Base-by-base conservation (phyloP, 164 flowering plant species). In the Umbellularia californica region DNA sequence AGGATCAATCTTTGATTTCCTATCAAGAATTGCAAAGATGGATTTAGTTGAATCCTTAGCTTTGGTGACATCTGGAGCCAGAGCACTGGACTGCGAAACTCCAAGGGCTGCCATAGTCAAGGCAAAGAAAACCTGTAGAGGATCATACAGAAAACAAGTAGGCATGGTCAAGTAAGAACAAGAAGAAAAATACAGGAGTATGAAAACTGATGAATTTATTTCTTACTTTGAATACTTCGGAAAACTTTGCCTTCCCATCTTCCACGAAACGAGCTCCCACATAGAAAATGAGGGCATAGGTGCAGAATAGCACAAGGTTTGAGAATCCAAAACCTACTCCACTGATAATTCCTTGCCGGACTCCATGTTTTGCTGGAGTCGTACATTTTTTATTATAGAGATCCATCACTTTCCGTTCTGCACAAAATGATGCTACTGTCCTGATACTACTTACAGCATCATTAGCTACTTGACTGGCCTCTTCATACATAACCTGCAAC, bases 51-150 rank as follows among this genome's bases (percentile, higher is more conserved):
- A 81, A 70, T 80, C 87, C 78, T 75, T 74, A 24, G 92, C 92
- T 77, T 87, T 89, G 77, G 30, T 73, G 52, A 76, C 52, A 71
- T 89, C 90, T 50, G 89, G 85, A 70, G 85, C 88, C 82, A 85
- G 15, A 19, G 84, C 82, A 72, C 79, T 79, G 2, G 83, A 35
- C 64, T 86, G 84, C n/a, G 90, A 86, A 66, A 86, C 72, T 7
- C 87, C 85, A 14, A 79, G 12, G 14, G 86, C 89, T 33, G 88
- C 69, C 27, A 86, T 71, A 19, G 89, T 80, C 69, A 87, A 63
- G 63, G 88, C 90, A 83, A 87, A 85, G 85, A 87, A 85, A 72
- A 88, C 90, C 89, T 87, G 82, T 74, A 69, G 14, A 68, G 7
- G 10, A 30, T 22, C 67, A 64, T 24, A 22, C 25, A 11, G 3